Conservation (phyloP, 2,329 filamentous ascomycete genomes). For the Lachnellula hyalina region DNA sequence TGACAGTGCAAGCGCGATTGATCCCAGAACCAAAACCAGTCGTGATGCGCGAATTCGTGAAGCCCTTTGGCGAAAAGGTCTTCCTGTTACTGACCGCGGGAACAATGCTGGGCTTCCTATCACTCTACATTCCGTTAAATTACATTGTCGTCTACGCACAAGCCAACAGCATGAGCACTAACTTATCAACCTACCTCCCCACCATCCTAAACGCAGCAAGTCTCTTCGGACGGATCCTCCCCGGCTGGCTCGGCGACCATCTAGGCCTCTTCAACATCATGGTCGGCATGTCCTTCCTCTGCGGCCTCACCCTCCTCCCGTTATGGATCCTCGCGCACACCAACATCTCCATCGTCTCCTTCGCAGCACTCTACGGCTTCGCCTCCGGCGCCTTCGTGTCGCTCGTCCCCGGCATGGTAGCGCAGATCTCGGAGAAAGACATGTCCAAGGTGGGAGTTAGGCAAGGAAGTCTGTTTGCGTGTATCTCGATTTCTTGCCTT, state of each 20-base stretch:
- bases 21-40: no score
- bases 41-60: no score
- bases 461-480: background rate
- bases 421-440: conserved; percentile 26
- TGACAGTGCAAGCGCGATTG: no score
- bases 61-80: no score
- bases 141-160: no score
- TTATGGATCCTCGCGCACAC: conserved; percentile 45
- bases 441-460: conserved; percentile 47
- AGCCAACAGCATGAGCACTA: no score
- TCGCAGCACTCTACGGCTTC: conserved; percentile 63
- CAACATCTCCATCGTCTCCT: conserved; percentile 51
- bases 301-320: conserved; percentile 41
- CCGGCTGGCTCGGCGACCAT: conserved; percentile 46
- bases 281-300: conserved; percentile 39
- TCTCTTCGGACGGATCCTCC: conserved; percentile 48
- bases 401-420: no score
- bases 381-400: conserved; percentile 56
- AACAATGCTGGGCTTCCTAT: no score
- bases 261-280: conserved; percentile 48
- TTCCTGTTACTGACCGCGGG: no score
- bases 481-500: background rate
- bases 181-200: no score
- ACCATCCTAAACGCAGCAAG: conserved; percentile 28
- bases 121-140: no score